These are phyloP conservation scores for Talaromyces funiculosus DNA, from an alignment of 2,329 filamentous ascomycete genomes.

Conservation along the genomic window DNA sequence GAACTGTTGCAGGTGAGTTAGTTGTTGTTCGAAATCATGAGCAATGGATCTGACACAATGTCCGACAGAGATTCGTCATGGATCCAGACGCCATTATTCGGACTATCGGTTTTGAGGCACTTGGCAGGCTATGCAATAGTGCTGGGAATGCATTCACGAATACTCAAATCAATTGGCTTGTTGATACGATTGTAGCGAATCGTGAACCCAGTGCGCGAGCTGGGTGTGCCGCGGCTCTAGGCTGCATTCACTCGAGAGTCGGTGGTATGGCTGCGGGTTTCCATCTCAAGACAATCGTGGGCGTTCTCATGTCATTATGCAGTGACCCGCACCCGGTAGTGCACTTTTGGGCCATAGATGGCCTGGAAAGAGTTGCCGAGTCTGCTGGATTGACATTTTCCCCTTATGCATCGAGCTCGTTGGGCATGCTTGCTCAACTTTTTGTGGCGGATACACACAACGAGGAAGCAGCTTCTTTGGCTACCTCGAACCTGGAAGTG, in stretches of 20 bases:
- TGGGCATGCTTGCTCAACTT: constrained; percentile 89
- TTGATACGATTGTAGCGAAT: constrained; percentile 91
- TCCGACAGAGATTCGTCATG: constrained; percentile 61
- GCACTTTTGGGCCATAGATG: constrained; percentile 94
- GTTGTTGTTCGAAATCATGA: background rate
- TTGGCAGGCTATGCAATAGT: constrained; percentile 76
- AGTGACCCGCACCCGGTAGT: constrained; percentile 93
- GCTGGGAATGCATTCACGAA: constrained; percentile 88
- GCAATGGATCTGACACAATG: constrained; percentile 5
- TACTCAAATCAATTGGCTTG: constrained; percentile 79
- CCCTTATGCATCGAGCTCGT: constrained; percentile 77
- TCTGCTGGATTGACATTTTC: constrained; percentile 91
- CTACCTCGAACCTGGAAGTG: constrained; percentile 85
- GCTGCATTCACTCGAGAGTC: constrained; percentile 88
- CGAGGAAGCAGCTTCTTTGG: constrained; percentile 68
- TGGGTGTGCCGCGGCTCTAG: constrained; percentile 88
- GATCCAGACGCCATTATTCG: constrained; percentile 82
- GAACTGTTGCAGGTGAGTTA: constrained; percentile 64
- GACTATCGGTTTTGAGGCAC: constrained; percentile 73
- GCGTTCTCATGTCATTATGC: constrained; percentile 94
- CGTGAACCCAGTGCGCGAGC: constrained; percentile 88
- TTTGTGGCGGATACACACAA: constrained; percentile 92
- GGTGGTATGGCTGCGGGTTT: constrained; percentile 96
- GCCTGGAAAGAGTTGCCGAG: constrained; percentile 77
- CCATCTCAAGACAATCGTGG: constrained; percentile 94